Percentiles rank a stretch among this genome's conserved stretches.
Evolutionary conservation across 108 stramenopile species (phyloP).

Genomic region (Thalassiosira profunda): DNA sequence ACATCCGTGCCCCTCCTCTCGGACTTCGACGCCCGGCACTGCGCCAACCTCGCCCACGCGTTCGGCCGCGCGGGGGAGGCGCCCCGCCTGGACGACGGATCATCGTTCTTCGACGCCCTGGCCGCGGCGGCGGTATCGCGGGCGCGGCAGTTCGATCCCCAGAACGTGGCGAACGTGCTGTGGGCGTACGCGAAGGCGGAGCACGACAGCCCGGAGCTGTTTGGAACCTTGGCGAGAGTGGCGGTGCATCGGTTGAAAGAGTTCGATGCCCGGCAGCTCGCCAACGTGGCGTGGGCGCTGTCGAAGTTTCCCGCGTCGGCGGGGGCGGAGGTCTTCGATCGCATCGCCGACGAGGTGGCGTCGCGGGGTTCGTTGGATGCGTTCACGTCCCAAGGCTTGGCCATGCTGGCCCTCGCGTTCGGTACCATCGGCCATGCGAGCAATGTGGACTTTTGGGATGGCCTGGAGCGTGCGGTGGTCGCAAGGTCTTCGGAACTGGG

Average conservation of each 20-base stretch:
- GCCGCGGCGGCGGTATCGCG: slow-evolving; percentile 14
- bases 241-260: neutral
- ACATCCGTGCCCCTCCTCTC: slow-evolving; percentile 18
- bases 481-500: slow-evolving; percentile 8
- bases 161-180: slow-evolving; percentile 16
- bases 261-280: neutral
- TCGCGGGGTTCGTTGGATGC: slow-evolving; percentile 22
- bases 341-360: slow-evolving; percentile 32
- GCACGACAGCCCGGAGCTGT: neutral
- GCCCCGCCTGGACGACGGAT: neutral
- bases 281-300: slow-evolving; percentile 34
- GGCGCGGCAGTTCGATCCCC: slow-evolving; percentile 18
- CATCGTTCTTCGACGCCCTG: slow-evolving; percentile 22
- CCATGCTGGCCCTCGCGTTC: slow-evolving; percentile 43
- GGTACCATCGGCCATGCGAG: slow-evolving; percentile 23
- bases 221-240: neutral
- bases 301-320: slow-evolving; percentile 22
- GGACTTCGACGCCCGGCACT: slow-evolving; percentile 14
- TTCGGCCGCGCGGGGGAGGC: slow-evolving; percentile 29
- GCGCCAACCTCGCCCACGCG: slow-evolving; percentile 30
- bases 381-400: slow-evolving; percentile 34
- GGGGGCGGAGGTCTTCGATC: slow-evolving; percentile 23
- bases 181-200: slow-evolving; percentile 16
- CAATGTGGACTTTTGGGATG: slow-evolving; percentile 28
- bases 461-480: slow-evolving; percentile 13